Conservation (phyloP, 2,329 filamentous ascomycete genomes). For the Erysiphe neolycopersici region DNA sequence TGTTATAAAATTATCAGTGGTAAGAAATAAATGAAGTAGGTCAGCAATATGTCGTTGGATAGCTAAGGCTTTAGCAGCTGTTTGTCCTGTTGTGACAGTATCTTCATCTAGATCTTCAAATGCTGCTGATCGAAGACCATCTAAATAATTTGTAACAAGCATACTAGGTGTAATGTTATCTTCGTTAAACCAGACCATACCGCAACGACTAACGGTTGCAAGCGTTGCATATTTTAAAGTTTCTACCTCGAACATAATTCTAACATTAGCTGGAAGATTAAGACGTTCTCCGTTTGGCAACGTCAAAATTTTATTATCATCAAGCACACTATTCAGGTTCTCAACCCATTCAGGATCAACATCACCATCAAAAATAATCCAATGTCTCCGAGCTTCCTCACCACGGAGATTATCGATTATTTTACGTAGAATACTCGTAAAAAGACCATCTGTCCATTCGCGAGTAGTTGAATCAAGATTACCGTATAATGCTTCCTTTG, state of each 20-base stretch:
- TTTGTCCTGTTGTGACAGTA: conserved; percentile 46
- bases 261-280: conserved; percentile 77
- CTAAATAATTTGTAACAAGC: conserved; percentile 79
- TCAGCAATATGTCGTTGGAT: conserved; percentile 59
- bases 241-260: conserved; percentile 99
- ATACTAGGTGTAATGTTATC: conserved; percentile 83
- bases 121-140: conserved; percentile 51
- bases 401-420: conserved; percentile 97
- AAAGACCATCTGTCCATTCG: conserved; percentile 96
- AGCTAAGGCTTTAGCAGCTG: conserved; percentile 49
- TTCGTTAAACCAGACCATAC: conserved; percentile 99
- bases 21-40: conserved; percentile 49
- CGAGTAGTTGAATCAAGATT: conserved; percentile 88
- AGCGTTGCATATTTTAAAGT: conserved; percentile 91
- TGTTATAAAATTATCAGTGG: conserved; percentile 53
- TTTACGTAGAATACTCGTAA: conserved; percentile 91
- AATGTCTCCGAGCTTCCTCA: conserved; percentile 88
- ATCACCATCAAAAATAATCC: conserved; percentile 98
- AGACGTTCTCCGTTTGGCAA: conserved; percentile 95
- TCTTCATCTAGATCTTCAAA: conserved; percentile 97
- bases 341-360: conserved; percentile 99
- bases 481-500: conserved; percentile 90
- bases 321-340: conserved; percentile 96
- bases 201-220: conserved; percentile 95
- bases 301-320: conserved; percentile 95